Evolutionary conservation across 106 monocot genomes (phyloP).

Genomic region (Acorus gramineus): DNA sequence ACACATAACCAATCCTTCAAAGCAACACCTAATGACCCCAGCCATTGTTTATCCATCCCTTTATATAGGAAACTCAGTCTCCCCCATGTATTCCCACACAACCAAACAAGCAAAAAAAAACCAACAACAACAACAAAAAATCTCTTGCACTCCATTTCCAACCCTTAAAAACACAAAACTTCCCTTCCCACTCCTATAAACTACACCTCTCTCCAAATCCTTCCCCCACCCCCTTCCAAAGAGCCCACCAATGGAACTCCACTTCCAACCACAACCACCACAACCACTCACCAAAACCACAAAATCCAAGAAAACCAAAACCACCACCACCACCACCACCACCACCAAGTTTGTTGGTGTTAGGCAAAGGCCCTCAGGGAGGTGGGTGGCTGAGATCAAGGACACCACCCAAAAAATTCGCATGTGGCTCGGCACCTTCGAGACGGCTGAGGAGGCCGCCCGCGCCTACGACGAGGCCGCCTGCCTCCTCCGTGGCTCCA

Average conservation of each 20-base stretch:
- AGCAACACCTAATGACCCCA: too few relatives aligned
- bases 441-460: conserved; percentile 58
- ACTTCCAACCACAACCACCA: conserved; percentile 13
- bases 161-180: not conserved
- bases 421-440: conserved; percentile 75
- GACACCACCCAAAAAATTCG: conserved; percentile 57
- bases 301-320: conserved; percentile 15
- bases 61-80: not conserved
- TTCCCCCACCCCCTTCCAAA: not conserved
- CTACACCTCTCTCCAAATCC: not conserved
- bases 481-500: conserved; percentile 51
- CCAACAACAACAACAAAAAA: too few relatives aligned
- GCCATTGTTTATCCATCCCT: too few relatives aligned
- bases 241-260: conserved; percentile 24
- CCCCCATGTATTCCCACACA: not conserved
- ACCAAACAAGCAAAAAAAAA: too few relatives aligned
- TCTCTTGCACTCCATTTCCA: too few relatives aligned
- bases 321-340: conserved; percentile 2
- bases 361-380: conserved; percentile 48
- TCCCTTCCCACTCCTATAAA: not conserved
- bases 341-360: conserved; percentile 46
- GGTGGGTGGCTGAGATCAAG: conserved; percentile 75
- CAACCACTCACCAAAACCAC: not conserved
- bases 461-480: conserved; percentile 54
- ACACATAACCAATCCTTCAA: too few relatives aligned